Evolutionary conservation across 176 grass and related monocot genomes (phyloP), one percentile per base, ranked within the genome.

Genomic region (Saccharum spontaneum): DNA sequence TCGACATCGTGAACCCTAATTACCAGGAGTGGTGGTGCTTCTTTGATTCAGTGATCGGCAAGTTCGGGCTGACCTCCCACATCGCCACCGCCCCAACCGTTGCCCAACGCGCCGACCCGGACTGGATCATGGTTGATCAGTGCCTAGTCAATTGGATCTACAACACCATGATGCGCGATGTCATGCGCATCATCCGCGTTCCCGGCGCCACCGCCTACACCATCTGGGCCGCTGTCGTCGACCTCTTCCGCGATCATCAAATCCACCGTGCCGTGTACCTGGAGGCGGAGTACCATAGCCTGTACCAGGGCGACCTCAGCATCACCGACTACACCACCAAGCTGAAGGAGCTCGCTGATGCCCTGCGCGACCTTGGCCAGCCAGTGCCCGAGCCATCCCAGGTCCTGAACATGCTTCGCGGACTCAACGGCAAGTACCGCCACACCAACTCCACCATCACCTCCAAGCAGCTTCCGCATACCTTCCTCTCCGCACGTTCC

Each of bases 91-190:
- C 3, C 11, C 61, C 50, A 6, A 10, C 61, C 23, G 1, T 1
- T 1, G 3, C 10, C 0, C 10, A 54, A 0, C 16, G 1, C 17
- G 6, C 23, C 23, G n/a, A 26, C 0, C 8, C 10, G 8, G 10
- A 28, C 0, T 28, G 23, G 23, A 10, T 4, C 0, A 24, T 26
- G 60, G 2, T 1, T 0, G n/a, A 63, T 6, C 50, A 54, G 17
- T 54, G 50, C 15, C 15, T 54, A 0, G 5, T 54, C 1, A 54
- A 18, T 3, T 63, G n/a, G 60, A 0, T 63, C 3, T 63, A 13
- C 60, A 63, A 10, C n/a, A 26, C 60, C 8, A 1, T 63, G 10
- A 11, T 1, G 0, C 11, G 4, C 1, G 10, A 10, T 1, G n/a
- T 63, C 10, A 4, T 26, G 23, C 23, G 24, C 60, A 26, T 63